A percentile compares a stretch with the other conserved stretches of the same genome.
Evolutionary conservation across 2,329 filamentous ascomycete species (phyloP).

Genomic region (Aspergillus aculeatus): DNA sequence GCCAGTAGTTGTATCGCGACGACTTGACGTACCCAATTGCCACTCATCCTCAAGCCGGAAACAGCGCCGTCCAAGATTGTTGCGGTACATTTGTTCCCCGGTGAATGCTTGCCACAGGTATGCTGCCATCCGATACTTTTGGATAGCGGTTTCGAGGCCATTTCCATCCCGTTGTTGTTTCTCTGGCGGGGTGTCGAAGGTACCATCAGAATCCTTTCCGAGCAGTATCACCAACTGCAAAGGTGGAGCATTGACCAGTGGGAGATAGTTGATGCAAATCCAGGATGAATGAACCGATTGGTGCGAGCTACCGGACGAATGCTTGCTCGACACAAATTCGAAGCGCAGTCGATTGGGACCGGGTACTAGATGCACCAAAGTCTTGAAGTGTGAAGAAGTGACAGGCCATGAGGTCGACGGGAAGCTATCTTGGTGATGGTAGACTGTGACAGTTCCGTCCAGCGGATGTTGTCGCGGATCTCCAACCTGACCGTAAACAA

Average conservation of each 20-base stretch:
- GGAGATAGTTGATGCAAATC: constrained; percentile 82
- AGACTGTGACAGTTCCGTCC: constrained; percentile 77
- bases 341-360: constrained; percentile 86
- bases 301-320: constrained; percentile 64
- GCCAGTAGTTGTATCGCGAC: constrained; percentile 67
- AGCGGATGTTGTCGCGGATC: constrained; percentile 66
- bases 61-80: constrained; percentile 78
- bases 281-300: constrained; percentile 71
- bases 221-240: constrained; percentile 85
- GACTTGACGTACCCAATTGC: constrained; percentile 77
- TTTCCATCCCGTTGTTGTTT: constrained; percentile 78
- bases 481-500: constrained; percentile 78
- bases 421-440: constrained; percentile 80
- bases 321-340: constrained; percentile 81
- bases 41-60: constrained; percentile 96
- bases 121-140: constrained; percentile 91
- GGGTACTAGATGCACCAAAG: constrained; percentile 82
- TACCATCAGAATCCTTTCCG: constrained; percentile 81
- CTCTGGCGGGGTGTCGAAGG: constrained; percentile 78
- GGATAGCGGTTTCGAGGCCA: constrained; percentile 72
- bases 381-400: constrained; percentile 85
- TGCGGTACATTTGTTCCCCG: constrained; percentile 90
- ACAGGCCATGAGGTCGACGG: constrained; percentile 85
- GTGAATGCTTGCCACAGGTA: constrained; percentile 98
- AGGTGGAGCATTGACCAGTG: constrained; percentile 73